Conservation (phyloP, 257 asterid genomes). For the Nicotiana tomentosiformis region DNA sequence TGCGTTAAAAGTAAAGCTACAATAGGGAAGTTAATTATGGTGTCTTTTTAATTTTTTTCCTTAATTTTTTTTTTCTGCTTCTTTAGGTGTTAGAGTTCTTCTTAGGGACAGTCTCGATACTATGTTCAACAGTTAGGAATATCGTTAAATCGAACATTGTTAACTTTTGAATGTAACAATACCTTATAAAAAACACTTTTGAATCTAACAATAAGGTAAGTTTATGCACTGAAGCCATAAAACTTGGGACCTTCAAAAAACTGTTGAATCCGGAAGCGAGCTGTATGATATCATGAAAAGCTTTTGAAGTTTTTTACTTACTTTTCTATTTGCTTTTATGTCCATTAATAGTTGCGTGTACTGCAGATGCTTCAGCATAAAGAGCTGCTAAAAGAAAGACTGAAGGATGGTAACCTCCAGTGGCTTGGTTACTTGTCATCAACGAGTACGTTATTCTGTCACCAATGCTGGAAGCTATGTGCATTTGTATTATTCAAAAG, state of each 20-base stretch:
- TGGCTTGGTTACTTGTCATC: conserved; percentile 86
- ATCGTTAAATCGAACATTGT: neutral
- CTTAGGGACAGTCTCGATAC: neutral
- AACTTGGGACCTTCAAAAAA: neutral
- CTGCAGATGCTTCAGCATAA: conserved; percentile 53
- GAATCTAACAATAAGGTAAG: neutral
- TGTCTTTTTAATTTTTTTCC: neutral
- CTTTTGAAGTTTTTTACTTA: neutral
- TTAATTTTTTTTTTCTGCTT: neutral
- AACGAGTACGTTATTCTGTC: conserved; percentile 50
- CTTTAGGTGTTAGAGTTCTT: neutral
- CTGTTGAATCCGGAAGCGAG: neutral
- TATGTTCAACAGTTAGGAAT: neutral
- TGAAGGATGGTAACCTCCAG: conserved; percentile 55
- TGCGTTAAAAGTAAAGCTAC: neutral
- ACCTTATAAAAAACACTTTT: neutral
- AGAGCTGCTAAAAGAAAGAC: conserved; percentile 33
- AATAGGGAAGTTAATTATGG: neutral
- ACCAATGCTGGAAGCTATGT: neutral
- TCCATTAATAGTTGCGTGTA: conserved; percentile 13
- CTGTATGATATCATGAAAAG: neutral
- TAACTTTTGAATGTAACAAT: neutral
- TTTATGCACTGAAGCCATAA: neutral
- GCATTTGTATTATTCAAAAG: neutral
- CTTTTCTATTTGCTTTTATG: neutral